Conservation (phyloP, 768 basidiomycete genomes). For the Suillus brevipes region DNA sequence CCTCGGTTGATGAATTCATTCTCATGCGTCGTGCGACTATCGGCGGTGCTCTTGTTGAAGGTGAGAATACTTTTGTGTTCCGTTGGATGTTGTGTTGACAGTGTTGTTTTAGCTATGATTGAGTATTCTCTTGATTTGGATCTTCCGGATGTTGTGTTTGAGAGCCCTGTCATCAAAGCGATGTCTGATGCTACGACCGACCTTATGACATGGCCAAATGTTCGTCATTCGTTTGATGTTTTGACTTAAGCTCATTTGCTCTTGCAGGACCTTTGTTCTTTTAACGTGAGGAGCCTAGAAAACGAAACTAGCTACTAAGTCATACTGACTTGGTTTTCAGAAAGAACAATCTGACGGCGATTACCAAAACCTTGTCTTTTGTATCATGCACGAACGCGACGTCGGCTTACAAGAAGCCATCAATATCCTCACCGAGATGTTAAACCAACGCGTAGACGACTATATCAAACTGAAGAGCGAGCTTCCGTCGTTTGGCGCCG, state of each 20-base stretch:
- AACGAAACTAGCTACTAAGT: slow-evolving; percentile 9
- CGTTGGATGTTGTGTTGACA: not conserved
- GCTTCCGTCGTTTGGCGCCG: slow-evolving; percentile 36
- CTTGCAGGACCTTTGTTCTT: slow-evolving; percentile 28
- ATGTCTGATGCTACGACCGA: slow-evolving; percentile 43
- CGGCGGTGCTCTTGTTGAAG: slow-evolving; percentile 40
- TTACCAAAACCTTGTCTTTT: slow-evolving; percentile 42
- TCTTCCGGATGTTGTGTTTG: slow-evolving; percentile 38
- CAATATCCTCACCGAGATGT: slow-evolving; percentile 39
- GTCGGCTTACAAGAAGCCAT: slow-evolving; percentile 36
- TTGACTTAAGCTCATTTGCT: slow-evolving; percentile 16
- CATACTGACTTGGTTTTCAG: slow-evolving; percentile 21
- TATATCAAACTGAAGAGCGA: slow-evolving; percentile 33
- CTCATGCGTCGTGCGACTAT: slow-evolving; percentile 39
- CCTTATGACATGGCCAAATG: slow-evolving; percentile 45
- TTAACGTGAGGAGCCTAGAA: slow-evolving; percentile 25
- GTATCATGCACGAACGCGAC: slow-evolving; percentile 37
- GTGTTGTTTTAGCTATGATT: slow-evolving; percentile 29
- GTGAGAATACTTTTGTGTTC: slow-evolving; percentile 17
- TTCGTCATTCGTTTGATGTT: slow-evolving; percentile 19
- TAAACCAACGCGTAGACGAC: slow-evolving; percentile 34
- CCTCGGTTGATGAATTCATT: slow-evolving; percentile 40
- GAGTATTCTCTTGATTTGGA: slow-evolving; percentile 40
- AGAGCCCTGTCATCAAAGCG: slow-evolving; percentile 32
- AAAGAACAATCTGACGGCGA: slow-evolving; percentile 42